Base-by-base conservation (phyloP, 1,284 basidiomycete genomes). In the Trichosporon sp. region DNA sequence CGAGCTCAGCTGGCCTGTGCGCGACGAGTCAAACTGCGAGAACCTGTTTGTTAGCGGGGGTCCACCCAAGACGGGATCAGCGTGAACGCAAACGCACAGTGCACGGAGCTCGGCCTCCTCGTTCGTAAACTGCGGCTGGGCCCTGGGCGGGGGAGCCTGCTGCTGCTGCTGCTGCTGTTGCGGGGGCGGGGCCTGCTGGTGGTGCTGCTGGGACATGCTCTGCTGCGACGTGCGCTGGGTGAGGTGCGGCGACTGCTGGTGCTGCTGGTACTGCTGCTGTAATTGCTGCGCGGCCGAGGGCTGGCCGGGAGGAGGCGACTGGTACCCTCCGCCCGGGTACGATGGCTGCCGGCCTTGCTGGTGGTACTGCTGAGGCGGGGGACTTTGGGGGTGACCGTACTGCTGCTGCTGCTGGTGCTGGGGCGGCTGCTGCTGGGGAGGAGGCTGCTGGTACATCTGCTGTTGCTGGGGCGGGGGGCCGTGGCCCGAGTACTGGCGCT, bases 1-100 rank as follows among this genome's bases (percentile, higher is more conserved):
- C 31, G 74, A 70, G 59, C 66, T 74, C 25, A 81, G 70, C 63
- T 78, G 76, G 46, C 79, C 78, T 1, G 74, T 68, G 11, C 74
- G 70, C n/a, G 73, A 66, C 19, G 65, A 66, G 67, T 81, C 78
- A 59, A 78, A 80, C 63, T 76, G 73, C 7, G 65, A 54, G 68
- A 80, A 80, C 63, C 78, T 80, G 66, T 33, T 33, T 19, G 56
- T 59, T 27, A 64, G 37, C 37, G 66, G 64, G 14, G 21, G 10
- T 16, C 13, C 16, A 29, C 13, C 11, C 62, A 65, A 9, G 66
- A 29, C 49, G n/a, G n/a, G n/a, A n/a, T n/a, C n/a, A n/a, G n/a
- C n/a, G n/a, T n/a, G n/a, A n/a, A n/a, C n/a, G n/a, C n/a, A n/a
- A n/a, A 54, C 49, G 49, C 29, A 54, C 49, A 54, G 49, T 54